Base-by-base conservation (phyloP, 768 basidiomycete species). In the Pleurotus sapidus region DNA sequence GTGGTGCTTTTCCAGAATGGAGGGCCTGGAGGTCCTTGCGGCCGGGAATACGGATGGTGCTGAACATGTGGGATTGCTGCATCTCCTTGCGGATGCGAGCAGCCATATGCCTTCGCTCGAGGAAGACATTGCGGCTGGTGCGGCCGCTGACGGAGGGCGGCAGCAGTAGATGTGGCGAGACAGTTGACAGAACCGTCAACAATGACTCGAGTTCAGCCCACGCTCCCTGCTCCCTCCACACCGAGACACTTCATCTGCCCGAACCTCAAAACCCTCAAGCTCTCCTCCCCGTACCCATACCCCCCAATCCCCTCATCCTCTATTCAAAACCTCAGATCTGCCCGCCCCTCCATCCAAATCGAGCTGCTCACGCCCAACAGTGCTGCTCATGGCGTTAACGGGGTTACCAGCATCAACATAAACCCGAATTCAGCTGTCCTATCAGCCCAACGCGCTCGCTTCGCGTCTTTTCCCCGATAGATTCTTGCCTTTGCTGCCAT, bases 51-150 rank as follows among this genome's bases (percentile, higher is more conserved):
- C 37, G 20, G 51, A 54, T 42, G 51, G 17, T 37, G 37, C 37
- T 39, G 51, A 54, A 25, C 51, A 54, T 9, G 17, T 54, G 37
- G 51, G 51, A 24, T 40, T 54, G 51, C 24, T 54, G 39, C 37
- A 54, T 54, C 39, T 54, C 18, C 51, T 54, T 54, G 37, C 51
- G 9, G 51, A 54, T 54, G 51, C 39, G 4, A 38, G 20, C 37
- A 54, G 51, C 20, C 37, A 42, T 23, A 42, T 54, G 51, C 51
- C 39, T 54, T 54, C 51, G 12, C 42, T 54, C 37, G 51, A 54
- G 18, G 51, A 54, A 42, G 51, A 40, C 42, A 39, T 54, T 24
- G 8, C 17, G 14, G 46, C 46, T 17, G 23, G 24, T 15, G 3
- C 24, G 24, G 51, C 25, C 37, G 15, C 25, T n/a, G 27, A n/a